Evolutionary conservation across 495 filamentous ascomycete species (phyloP).

Genomic region (Xylaria curta): DNA sequence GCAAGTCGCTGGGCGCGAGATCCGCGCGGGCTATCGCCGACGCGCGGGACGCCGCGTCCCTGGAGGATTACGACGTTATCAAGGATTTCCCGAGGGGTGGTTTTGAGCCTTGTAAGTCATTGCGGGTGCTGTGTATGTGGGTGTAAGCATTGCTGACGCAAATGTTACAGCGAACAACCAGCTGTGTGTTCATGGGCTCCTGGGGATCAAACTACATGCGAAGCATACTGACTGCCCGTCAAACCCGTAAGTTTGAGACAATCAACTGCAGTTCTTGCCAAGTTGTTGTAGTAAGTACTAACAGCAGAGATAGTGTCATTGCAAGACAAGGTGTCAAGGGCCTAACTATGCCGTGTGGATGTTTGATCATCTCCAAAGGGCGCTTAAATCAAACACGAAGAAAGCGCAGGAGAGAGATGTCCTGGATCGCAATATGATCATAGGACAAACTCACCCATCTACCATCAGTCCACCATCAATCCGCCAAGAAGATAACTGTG

Average conservation of each 20-base stretch:
- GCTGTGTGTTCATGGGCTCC: constrained; percentile 31
- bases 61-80: constrained; percentile 30
- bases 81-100: constrained; percentile 28
- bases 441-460: background rate
- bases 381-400: constrained; percentile 1
- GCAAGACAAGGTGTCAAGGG: constrained; percentile 18
- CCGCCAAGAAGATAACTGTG: constrained; percentile 11
- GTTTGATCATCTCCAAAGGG: constrained; percentile 26
- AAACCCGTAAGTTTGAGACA: constrained; percentile 16
- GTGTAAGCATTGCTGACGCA: background rate
- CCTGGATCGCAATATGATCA: constrained; percentile 26
- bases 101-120: constrained; percentile 28
- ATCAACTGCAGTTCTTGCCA: background rate
- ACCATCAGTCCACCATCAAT: constrained; percentile 8
- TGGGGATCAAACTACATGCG: constrained; percentile 27
- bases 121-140: background rate
- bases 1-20: constrained; percentile 31
- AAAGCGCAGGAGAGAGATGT: constrained; percentile 18
- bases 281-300: background rate
- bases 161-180: constrained; percentile 26
- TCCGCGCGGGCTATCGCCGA: constrained; percentile 27
- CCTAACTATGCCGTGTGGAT: constrained; percentile 27
- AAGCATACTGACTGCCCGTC: constrained; percentile 23
- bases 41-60: constrained; percentile 27
- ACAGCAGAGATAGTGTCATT: constrained; percentile 6